A percentile compares a stretch with the other conserved stretches of the same genome.
Conservation (phyloP, 2,329 filamentous ascomycete genomes). For the Paecilomyces variotii region DNA sequence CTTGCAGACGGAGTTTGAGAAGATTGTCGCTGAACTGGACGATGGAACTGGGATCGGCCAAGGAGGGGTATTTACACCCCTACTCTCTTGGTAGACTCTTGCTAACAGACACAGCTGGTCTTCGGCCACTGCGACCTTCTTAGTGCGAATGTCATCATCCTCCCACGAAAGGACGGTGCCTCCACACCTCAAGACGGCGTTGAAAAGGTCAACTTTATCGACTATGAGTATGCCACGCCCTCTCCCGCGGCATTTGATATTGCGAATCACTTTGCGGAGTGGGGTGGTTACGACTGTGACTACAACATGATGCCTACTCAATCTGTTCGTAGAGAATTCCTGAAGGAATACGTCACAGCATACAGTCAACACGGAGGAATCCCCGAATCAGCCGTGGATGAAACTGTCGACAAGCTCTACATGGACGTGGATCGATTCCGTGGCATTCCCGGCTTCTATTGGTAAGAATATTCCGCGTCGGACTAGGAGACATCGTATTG, state of each 20-base stretch:
- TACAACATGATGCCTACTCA: conserved; percentile 72
- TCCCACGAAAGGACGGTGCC: conserved; percentile 37
- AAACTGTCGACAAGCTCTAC: conserved; percentile 61
- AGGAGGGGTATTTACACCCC: conserved; percentile 52
- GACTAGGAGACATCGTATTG: background rate
- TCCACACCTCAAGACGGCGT: conserved; percentile 27
- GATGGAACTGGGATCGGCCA: conserved; percentile 67
- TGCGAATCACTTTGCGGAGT: conserved; percentile 96
- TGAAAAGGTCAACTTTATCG: conserved; percentile 73
- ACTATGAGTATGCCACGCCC: conserved; percentile 96
- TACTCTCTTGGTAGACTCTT: background rate
- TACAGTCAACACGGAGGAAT: conserved; percentile 52
- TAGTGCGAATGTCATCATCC: conserved; percentile 91
- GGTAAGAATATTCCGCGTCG: conserved; percentile 26
- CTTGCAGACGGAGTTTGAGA: conserved; percentile 67
- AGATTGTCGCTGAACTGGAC: conserved; percentile 63
- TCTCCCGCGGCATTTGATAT: conserved; percentile 94
- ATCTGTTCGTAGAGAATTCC: conserved; percentile 68
- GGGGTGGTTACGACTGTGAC: conserved; percentile 95
- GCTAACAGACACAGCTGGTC: conserved; percentile 53
- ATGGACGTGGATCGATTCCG: conserved; percentile 79
- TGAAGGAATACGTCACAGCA: conserved; percentile 70
- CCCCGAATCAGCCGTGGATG: conserved; percentile 40
- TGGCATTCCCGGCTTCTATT: conserved; percentile 80
- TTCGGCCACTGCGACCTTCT: conserved; percentile 94